Evolutionary conservation across 1,284 basidiomycete genomes (phyloP).

Genomic region (Ceratobasidium theobromae): DNA sequence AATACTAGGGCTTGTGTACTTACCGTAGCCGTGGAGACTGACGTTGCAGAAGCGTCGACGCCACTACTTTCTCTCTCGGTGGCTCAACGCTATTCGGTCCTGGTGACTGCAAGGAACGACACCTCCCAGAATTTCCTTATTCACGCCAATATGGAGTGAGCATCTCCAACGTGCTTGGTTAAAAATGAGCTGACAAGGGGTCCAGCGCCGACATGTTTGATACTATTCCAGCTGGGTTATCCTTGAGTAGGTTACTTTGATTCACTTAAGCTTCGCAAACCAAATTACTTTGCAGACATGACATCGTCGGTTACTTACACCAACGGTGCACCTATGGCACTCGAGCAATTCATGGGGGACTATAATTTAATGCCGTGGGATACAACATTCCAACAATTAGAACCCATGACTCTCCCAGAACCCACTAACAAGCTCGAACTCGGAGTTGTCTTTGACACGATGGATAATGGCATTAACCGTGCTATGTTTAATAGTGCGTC

Average conservation of each 20-base stretch:
- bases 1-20: not conserved
- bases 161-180: constrained; percentile 7
- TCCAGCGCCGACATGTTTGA: constrained; percentile 75
- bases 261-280: constrained; percentile 39
- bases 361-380: constrained; percentile 63
- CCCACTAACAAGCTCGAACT: constrained; percentile 45
- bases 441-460: constrained; percentile 63
- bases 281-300: constrained; percentile 50
- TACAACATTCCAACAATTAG: constrained; percentile 55
- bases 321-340: constrained; percentile 51
- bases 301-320: constrained; percentile 76
- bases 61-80: constrained; percentile 74
- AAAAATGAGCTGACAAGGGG: not conserved
- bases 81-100: constrained; percentile 91
- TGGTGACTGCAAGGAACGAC: constrained; percentile 88
- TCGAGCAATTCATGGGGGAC: constrained; percentile 53
- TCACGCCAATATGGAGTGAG: constrained; percentile 84
- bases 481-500: constrained; percentile 62
- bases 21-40: constrained; percentile 55
- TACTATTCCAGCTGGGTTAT: constrained; percentile 63
- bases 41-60: constrained; percentile 69
- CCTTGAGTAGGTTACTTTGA: constrained; percentile 60
- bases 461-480: constrained; percentile 76
- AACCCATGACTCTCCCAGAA: constrained; percentile 55
- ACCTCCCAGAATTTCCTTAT: constrained; percentile 82